Conservation (phyloP, 2,329 filamentous ascomycete species). For the Rachicladosporium sp. region DNA sequence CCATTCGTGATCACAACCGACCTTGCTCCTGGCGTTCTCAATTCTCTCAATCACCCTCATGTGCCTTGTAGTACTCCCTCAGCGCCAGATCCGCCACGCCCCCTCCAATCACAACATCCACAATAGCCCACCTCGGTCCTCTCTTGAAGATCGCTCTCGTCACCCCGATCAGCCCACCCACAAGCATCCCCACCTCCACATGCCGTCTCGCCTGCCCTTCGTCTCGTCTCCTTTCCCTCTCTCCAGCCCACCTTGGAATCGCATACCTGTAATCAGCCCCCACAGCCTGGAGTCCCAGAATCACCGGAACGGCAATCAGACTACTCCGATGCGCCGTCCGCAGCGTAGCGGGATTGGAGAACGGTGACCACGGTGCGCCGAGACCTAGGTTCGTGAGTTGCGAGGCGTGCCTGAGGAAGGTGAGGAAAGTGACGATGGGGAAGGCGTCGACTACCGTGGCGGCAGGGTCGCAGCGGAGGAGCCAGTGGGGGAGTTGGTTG, state of each 20-base stretch:
- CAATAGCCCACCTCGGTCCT: slow-evolving; percentile 15
- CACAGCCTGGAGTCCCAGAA: slow-evolving; percentile 15
- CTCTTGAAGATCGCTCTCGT: slow-evolving; percentile 12
- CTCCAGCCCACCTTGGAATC: slow-evolving; percentile 20
- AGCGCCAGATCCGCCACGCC: slow-evolving; percentile 20
- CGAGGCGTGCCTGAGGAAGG: slow-evolving; percentile 11
- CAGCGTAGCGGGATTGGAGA: slow-evolving; percentile 18
- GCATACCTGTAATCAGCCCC: slow-evolving; percentile 17
- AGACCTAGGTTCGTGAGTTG: slow-evolving; percentile 18
- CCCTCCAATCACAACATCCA: slow-evolving; percentile 20
- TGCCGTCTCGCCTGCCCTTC: slow-evolving; percentile 20
- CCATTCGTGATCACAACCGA: no score
- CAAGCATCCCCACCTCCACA: slow-evolving; percentile 18
- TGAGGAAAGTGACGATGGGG: slow-evolving; percentile 17
- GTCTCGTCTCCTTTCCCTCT: slow-evolving; percentile 18
- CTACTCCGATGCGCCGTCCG: slow-evolving; percentile 16
- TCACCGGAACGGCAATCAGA: slow-evolving; percentile 11
- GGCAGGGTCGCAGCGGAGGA: slow-evolving; percentile 16
- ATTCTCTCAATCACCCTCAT: slow-evolving; percentile 7
- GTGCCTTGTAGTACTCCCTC: slow-evolving; percentile 22
- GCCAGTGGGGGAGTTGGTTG: slow-evolving; percentile 12
- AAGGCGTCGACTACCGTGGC: slow-evolving; percentile 19
- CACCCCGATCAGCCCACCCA: slow-evolving; percentile 14
- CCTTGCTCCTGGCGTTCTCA: no score
- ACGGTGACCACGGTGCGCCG: slow-evolving; percentile 15